Base-by-base conservation (phyloP, 768 basidiomycete genomes). In the Tulasnella sp. region DNA sequence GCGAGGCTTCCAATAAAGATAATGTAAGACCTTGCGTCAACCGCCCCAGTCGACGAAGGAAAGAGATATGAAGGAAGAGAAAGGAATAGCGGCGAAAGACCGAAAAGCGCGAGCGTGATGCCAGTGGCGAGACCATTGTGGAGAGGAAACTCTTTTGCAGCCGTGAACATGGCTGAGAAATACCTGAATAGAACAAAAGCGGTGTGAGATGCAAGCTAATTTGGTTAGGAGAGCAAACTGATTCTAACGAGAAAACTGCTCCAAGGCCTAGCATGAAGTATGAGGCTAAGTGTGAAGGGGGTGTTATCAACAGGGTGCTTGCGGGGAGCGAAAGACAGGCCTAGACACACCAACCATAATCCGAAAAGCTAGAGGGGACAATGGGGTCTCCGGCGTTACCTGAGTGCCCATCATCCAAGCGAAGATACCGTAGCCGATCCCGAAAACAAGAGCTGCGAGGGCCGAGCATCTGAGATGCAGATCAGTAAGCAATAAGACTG, bases 31-130 rank as follows among this genome's bases (percentile, higher is more conserved):
- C 70, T 14, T 34, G 82, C 75, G 86, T 85, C 1, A 86, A 78
- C 19, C 83, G 79, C 36, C 84, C n/a, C 79, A 14, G 29, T 38
- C 77, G 34, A 78, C 78, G 45, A 80, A 39, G 22, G 79, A 67
- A 40, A 76, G 74, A 12, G 77, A 78, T 36, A 75, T 54, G 39
- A 80, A 70, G 71, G 76, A 74, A 87, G 76, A 29, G 92, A 90
- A 8, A 93, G 86, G 79, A 92, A 88, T 29, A 93, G 84, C 0
- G 93, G 93, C 0, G 93, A 94, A 40, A 93, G 86, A n/a, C 93
- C 92, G 80, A 93, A 93, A 31, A 93, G 83, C 2, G 91, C 88
- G 85, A 89, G 89, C 80, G 86, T 90, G 12, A 85, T 54, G 2
- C 79, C 79, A 19, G 75, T 79, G 15, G 78, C 78, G 8, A 79